Conservation (phyloP, 192 early-diverging fungal species). For the Gonapodya sp. region DNA sequence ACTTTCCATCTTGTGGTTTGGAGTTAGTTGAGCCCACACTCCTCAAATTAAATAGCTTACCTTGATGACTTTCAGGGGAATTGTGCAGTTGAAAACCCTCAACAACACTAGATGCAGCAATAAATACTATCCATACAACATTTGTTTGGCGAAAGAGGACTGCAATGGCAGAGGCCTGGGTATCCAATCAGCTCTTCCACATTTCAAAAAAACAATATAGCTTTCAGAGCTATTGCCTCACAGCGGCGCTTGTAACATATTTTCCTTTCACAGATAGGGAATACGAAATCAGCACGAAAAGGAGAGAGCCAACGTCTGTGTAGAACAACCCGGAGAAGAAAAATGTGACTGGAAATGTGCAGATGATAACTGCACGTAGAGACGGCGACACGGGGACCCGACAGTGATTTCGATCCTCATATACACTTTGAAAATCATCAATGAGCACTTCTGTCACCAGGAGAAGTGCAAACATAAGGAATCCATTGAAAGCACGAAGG, state of each 20-base stretch:
- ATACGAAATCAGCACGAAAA: slow-evolving; percentile 66
- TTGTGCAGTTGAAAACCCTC: slow-evolving; percentile 14
- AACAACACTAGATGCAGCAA: slow-evolving; percentile 35
- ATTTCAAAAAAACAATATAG: no score
- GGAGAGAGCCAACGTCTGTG: slow-evolving; percentile 78
- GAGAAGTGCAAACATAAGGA: slow-evolving; percentile 14
- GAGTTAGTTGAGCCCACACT: no score
- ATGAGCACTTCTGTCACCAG: slow-evolving; percentile 16
- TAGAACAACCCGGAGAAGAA: slow-evolving; percentile 88
- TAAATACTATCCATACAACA: slow-evolving; percentile 74
- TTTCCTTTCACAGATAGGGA: slow-evolving; percentile 32
- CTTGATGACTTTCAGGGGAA: neutral
- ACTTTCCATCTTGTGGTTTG: no score
- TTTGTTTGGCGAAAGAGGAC: slow-evolving; percentile 81
- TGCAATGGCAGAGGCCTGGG: slow-evolving; percentile 23
- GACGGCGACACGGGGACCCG: neutral
- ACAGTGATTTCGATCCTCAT: neutral
- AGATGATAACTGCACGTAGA: slow-evolving; percentile 35
- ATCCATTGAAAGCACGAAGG: slow-evolving; percentile 36
- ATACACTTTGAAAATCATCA: neutral
- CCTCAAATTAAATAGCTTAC: neutral
- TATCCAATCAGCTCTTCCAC: no score
- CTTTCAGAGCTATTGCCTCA: slow-evolving; percentile 23
- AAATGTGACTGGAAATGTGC: slow-evolving; percentile 65
- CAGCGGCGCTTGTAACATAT: slow-evolving; percentile 43